These are phyloP conservation scores for Azolla pinnata DNA, from an alignment of 75 land plant genomes.

Conservation along the genomic window DNA sequence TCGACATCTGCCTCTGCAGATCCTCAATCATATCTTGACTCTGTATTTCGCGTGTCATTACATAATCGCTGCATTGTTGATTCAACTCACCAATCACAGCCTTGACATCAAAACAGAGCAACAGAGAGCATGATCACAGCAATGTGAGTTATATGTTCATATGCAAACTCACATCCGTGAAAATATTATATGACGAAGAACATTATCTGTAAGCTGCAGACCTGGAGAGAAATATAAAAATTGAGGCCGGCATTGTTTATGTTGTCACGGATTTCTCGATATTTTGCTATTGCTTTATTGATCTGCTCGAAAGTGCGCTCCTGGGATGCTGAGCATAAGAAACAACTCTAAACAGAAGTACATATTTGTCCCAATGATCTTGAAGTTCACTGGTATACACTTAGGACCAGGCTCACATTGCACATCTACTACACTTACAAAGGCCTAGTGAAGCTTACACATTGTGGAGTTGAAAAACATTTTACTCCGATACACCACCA, in stretches of 20 bases:
- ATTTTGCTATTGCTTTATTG: slow-evolving; percentile 77
- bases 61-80: slow-evolving; percentile 95
- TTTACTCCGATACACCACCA: too few species aligned
- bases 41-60: slow-evolving; percentile 93
- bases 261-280: slow-evolving; percentile 81
- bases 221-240: slow-evolving; percentile 98
- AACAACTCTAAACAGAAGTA: not conserved
- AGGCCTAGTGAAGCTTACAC: not conserved
- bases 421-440: not conserved
- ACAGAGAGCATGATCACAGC: too few species aligned
- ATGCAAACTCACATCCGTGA: too few species aligned
- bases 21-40: slow-evolving; percentile 95
- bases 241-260: slow-evolving; percentile 91
- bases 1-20: slow-evolving; percentile 80
- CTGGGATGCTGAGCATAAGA: slow-evolving; percentile 42
- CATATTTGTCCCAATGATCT: not conserved
- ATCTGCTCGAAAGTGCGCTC: slow-evolving; percentile 75
- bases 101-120: slow-evolving; percentile 46
- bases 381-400: not conserved
- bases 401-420: not conserved
- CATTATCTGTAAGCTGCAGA: slow-evolving; percentile 15
- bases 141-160: too few species aligned
- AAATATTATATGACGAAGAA: not conserved
- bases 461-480: too few species aligned
- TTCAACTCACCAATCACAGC: slow-evolving; percentile 89